phyloP scores from a whole-genome alignment of 2,329 filamentous ascomycete species.

The Xylariaceae sp. region DNA sequence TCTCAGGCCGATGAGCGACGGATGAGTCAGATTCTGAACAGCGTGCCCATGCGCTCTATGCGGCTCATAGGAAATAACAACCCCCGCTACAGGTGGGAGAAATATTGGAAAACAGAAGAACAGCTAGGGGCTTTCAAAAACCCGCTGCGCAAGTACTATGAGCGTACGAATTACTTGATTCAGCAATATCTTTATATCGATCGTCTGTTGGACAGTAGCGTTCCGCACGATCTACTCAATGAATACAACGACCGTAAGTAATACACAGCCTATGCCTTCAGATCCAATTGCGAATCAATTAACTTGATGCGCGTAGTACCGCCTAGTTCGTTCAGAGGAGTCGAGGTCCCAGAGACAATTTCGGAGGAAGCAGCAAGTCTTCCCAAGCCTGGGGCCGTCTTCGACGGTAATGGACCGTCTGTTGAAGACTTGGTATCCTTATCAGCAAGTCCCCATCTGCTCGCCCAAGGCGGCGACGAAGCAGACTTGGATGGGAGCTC shows the following conservation, averaged over 20 bases:
- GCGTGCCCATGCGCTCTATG: conserved; percentile 76
- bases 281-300: too few species aligned
- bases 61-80: conserved; percentile 86
- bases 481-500: conserved; percentile 11
- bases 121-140: conserved; percentile 69
- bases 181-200: conserved; percentile 95
- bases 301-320: conserved; percentile 32
- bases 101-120: conserved; percentile 78
- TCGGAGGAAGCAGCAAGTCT: conserved; percentile 56
- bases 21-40: conserved; percentile 55
- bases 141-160: conserved; percentile 80
- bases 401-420: not conserved
- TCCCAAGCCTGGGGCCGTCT: conserved; percentile 2
- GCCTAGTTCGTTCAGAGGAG: conserved; percentile 48
- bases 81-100: conserved; percentile 79
- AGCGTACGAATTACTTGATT: conserved; percentile 82
- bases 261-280: too few species aligned
- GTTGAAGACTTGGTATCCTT: conserved; percentile 1
- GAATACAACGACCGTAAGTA: conserved; percentile 64
- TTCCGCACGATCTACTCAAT: conserved; percentile 88
- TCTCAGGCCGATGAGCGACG: conserved; percentile 54
- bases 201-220: conserved; percentile 79
- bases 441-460: conserved; percentile 8
- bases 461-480: conserved; percentile 3
- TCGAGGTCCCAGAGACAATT: conserved; percentile 70